Evolutionary conservation across 1,284 basidiomycete species (phyloP), one percentile per base, ranked within the genome.

Genomic region (Leccinum fallax): DNA sequence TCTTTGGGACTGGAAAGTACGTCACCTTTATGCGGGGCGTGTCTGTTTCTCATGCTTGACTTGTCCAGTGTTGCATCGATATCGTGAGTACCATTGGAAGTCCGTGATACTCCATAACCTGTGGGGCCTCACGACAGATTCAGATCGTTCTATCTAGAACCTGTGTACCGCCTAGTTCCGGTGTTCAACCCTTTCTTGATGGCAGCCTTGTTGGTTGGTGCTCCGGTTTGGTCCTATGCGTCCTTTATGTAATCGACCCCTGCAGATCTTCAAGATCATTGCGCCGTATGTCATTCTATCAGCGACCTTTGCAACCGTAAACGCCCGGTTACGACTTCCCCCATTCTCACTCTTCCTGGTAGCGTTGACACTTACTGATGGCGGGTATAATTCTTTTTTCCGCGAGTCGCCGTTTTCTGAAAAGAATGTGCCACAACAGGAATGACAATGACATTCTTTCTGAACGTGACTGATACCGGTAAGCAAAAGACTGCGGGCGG

Each of bases 101-200:
- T 28, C 9, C 7, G 38, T 36, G 19, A 4, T 40, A 52, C 9
- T 49, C 48, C 15, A 49, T 13, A 9, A 40, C 36, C 9, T 53
- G 36, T 5, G 32, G 52, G 15, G 4, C 36, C 60, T 70, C 30
- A 69, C 57, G 11, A 15, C 59, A 10, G 53, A 40, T 13, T 24
- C 2, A 90, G 89, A 38, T 92, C 92, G 4, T 96, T 96, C 77
- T 96, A 95, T 74, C 82, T 95, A 11, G 93, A 91, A 53, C 94
- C 94, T 0, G 94, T 96, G 9, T 96, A 94, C 70, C 88, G 94
- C 4, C 81, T 96, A 13, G 89, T 95, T 61, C 92, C 94, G 0
- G 83, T 94, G 61, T 96, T 95, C 76, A 90, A 84, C 65, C 94
- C 94, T 0, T 95, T 95, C 76, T 82, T 92, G 58, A 95, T 95